Percentiles rank a stretch among this genome's conserved stretches.
phyloP scores from a whole-genome alignment of 176 grass and related monocot genomes.

The Phyllostachys edulis region DNA sequence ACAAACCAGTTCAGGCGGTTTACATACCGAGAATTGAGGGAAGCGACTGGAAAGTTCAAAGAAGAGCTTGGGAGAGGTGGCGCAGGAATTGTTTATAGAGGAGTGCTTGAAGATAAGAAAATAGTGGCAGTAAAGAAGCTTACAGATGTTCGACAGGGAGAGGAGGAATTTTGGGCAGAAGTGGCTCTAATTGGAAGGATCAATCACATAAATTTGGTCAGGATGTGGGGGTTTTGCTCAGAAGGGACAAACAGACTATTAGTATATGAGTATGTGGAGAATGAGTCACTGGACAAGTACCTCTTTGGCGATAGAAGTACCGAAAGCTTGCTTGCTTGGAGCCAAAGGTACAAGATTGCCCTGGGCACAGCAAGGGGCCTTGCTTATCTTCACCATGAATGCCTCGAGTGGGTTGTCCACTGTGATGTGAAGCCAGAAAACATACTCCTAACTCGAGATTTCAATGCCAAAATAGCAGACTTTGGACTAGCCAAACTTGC shows the following conservation, averaged over 20 bases:
- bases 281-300: slow-evolving; percentile 67
- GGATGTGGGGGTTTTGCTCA: slow-evolving; percentile 69
- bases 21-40: slow-evolving; percentile 65
- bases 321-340: slow-evolving; percentile 51
- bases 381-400: slow-evolving; percentile 86
- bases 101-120: slow-evolving; percentile 67
- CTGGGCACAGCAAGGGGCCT: slow-evolving; percentile 61
- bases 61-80: slow-evolving; percentile 76
- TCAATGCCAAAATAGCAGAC: slow-evolving; percentile 72
- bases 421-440: slow-evolving; percentile 94
- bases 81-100: slow-evolving; percentile 62
- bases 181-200: slow-evolving; percentile 68
- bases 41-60: slow-evolving; percentile 73
- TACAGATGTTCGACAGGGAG: slow-evolving; percentile 50
- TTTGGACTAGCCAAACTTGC: slow-evolving; percentile 70
- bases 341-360: slow-evolving; percentile 66
- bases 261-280: slow-evolving; percentile 72
- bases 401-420: slow-evolving; percentile 85
- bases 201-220: slow-evolving; percentile 74
- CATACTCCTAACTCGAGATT: slow-evolving; percentile 74
- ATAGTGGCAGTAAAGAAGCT: slow-evolving; percentile 80
- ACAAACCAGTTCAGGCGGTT: slow-evolving; percentile 69
- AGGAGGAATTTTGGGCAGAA: slow-evolving; percentile 76
- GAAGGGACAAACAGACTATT: slow-evolving; percentile 49
- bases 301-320: slow-evolving; percentile 52